Percentiles rank a stretch among this genome's conserved stretches.
Conservation (phyloP, 1,284 basidiomycete genomes). For the Heliocybe sulcata region DNA sequence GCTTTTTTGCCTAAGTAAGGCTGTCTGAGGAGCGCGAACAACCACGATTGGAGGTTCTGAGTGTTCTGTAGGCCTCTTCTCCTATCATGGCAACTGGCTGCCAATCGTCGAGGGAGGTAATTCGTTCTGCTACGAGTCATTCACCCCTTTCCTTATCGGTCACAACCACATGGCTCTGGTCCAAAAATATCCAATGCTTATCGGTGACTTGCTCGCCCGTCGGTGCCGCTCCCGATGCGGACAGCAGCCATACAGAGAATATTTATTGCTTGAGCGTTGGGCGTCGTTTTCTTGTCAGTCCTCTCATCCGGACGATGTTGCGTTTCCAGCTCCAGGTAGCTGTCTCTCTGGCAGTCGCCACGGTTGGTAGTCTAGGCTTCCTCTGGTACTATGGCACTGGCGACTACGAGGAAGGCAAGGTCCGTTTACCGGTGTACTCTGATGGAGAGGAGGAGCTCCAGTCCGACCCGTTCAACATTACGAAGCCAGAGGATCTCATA, state of each 20-base stretch:
- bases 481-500: conserved; percentile 57
- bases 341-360: conserved; percentile 34
- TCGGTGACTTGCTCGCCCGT: background rate
- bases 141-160: background rate
- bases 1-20: too few relatives aligned
- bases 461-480: conserved; percentile 74
- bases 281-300: background rate
- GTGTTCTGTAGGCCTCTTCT: too few relatives aligned
- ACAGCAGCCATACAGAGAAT: too few relatives aligned
- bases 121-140: too few relatives aligned
- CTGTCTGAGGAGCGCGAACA: too few relatives aligned
- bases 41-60: too few relatives aligned
- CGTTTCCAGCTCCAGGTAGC: conserved; percentile 54
- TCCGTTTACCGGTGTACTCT: conserved; percentile 43
- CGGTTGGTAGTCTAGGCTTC: conserved; percentile 36
- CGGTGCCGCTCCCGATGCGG: background rate
- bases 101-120: too few relatives aligned
- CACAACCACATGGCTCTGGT: background rate
- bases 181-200: background rate
- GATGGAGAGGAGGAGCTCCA: conserved; percentile 25
- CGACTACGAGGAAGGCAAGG: conserved; percentile 41
- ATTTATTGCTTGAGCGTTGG: too few relatives aligned
- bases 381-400: conserved; percentile 30
- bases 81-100: too few relatives aligned
- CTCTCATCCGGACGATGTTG: conserved; percentile 34